Evolutionary conservation across 164 flowering plant species (phyloP).

Genomic region (Echeveria elegans): DNA sequence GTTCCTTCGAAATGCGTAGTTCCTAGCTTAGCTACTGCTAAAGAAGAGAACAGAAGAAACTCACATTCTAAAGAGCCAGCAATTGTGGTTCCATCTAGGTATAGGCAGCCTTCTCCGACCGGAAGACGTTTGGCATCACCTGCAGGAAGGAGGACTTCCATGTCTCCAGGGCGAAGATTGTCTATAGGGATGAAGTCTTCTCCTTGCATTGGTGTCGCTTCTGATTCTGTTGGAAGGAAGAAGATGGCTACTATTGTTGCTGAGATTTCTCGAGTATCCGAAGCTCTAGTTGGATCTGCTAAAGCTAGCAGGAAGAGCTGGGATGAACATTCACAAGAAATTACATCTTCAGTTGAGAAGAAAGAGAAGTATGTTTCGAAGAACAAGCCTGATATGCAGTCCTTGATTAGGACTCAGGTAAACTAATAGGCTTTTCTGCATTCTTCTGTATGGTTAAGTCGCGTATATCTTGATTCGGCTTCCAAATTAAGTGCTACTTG

Average conservation of each 20-base stretch:
- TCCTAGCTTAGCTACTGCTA: conserved; percentile 65
- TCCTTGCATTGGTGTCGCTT: conserved; percentile 25
- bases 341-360: conserved; percentile 23
- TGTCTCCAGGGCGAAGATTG: conserved; percentile 75
- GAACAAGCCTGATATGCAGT: conserved; percentile 52
- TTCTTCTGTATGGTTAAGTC: too few relatives aligned
- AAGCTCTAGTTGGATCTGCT: conserved; percentile 44
- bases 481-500: too few relatives aligned
- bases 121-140: conserved; percentile 65
- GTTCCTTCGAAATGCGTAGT: conserved; percentile 85
- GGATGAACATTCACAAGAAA: conserved; percentile 43
- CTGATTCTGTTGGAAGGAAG: conserved; percentile 55
- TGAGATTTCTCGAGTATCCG: conserved; percentile 68
- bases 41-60: conserved; percentile 53
- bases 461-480: not conserved
- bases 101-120: conserved; percentile 82
- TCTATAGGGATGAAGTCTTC: conserved; percentile 65
- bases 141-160: conserved; percentile 43
- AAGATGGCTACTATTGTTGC: conserved; percentile 57
- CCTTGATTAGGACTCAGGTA: conserved; percentile 81
- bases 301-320: conserved; percentile 71
- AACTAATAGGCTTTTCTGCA: not conserved
- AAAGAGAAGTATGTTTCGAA: conserved; percentile 40
- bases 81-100: conserved; percentile 85
- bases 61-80: conserved; percentile 55